Base-by-base conservation (phyloP, 495 filamentous ascomycete species). In the Tuber umbilicatum region DNA sequence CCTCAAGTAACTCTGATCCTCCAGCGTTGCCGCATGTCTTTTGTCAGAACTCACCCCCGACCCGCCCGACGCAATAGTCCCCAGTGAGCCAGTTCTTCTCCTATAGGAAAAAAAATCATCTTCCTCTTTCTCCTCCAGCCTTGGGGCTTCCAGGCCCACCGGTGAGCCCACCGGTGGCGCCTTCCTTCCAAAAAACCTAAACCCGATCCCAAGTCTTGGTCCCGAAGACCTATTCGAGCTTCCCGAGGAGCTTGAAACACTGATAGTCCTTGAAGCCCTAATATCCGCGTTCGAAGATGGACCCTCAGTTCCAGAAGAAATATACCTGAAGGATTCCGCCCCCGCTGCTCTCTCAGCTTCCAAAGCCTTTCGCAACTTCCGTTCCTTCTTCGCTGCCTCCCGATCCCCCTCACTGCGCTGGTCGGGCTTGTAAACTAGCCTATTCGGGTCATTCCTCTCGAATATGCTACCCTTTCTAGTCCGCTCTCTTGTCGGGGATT, bases 381-480 rank as follows among this genome's bases (percentile, higher is more conserved):
- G 70, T 31, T 74, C 39, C 21, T 16, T 38, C 47, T 71, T 80
- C 12, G 68, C 21, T 1, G 60, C 72, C 16, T 74, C 43, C n/a
- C 79, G 75, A 23, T 55, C 68, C 41, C 74, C 75, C 43, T 74
- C 70, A 7, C 72, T 69, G 67, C 80, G 81, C 0, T 68, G 68
- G 16, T 80, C 71, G 0, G 78, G 45, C 38, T 75, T 82, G 67
- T 70, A 82, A 2, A 82, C 70, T 35, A 79, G 42, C 37, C 74
- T 74, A 35, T 60, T 72, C 31, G 79, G 41, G 71, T 82, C 77
- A 47, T 74, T 75, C 19, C 76, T 75, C 55, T 82, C 78, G 40
- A 81, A 74, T n/a, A 82, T 82, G 21, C 75, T 76, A 4, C 78
- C 81, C 73, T 78, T 80, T 37, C 50, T 76, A 14, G 71, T 5